Evolutionary conservation across 1,139 yeast species (phyloP).

Genomic region (Candida sanyaensis): DNA sequence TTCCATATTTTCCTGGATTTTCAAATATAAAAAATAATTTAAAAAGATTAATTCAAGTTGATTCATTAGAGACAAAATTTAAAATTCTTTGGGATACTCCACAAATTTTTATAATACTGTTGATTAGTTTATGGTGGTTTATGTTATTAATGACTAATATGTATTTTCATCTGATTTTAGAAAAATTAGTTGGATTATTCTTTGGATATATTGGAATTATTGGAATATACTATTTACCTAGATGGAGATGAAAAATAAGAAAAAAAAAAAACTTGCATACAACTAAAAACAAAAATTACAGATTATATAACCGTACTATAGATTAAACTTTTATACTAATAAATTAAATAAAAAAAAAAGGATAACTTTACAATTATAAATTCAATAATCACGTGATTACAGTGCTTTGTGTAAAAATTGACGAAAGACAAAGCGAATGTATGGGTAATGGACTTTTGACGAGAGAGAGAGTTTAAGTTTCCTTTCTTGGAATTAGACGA

Average conservation of each 20-base stretch:
- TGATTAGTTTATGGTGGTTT: conserved; percentile 75
- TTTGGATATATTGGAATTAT: conserved; percentile 57
- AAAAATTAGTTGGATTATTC: conserved; percentile 65
- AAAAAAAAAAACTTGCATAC: too few species aligned
- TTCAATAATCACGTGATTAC: too few species aligned
- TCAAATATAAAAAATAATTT: background rate
- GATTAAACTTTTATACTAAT: too few species aligned
- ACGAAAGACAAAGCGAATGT: too few species aligned
- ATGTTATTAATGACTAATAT: conserved; percentile 85
- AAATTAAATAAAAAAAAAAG: too few species aligned
- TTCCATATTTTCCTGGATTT: conserved; percentile 41
- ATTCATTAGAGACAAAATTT: background rate
- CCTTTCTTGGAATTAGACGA: too few species aligned
- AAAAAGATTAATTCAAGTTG: background rate
- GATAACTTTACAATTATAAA: too few species aligned
- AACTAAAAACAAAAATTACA: background rate
- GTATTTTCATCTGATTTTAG: conserved; percentile 79
- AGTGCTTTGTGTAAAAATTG: too few species aligned
- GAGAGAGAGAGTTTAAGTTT: too few species aligned
- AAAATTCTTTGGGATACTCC: conserved; percentile 36
- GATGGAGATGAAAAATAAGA: conserved; percentile 3
- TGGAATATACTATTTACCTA: conserved; percentile 13
- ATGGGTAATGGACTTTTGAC: too few species aligned
- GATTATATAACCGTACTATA: too few species aligned
- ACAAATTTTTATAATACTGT: conserved; percentile 37